Evolutionary conservation across 2,329 filamentous ascomycete genomes (phyloP), one percentile per base, ranked within the genome.

Genomic region (Arthrobotrys megalospora): DNA sequence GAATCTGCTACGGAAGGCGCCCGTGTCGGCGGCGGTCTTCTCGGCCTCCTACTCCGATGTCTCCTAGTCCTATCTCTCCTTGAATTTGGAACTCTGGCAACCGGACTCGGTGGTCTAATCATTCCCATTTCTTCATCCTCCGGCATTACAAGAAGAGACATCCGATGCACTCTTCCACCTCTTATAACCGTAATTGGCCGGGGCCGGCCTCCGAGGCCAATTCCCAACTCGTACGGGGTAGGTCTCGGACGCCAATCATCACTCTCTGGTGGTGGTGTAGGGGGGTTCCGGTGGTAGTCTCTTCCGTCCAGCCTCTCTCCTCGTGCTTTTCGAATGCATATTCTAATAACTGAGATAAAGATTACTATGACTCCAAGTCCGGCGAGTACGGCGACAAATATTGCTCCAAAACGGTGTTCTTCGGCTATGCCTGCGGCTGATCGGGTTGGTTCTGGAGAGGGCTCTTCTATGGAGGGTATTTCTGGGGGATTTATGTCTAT

Each of bases 41-140:
- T 21, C 19, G 16, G 45, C 7, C 45, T 3, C 11, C 45, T 21
- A 24, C 6, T 3, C 14, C 16, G 12, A 19, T 43, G 7, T 19
- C 16, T 43, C 19, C 36, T 28, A 24, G 1, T 24, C 10, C 16
- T 43, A 24, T 21, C 14, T 28, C 34, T 43, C 8, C 55, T 41
- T 11, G 16, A n/a, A 19, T 10, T n/a, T 11, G 55, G 34, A 43
- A 24, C 11, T 28, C 55, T 60, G 21, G 55, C 34, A 4, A 43
- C 36, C 7, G 55, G 55, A n/a, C 19, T 60, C 19, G 55, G 55
- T 19, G 6, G 8, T 11, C 36, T 43, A 12, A 43, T 10, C 3
- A 43, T 43, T 12, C 19, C 55, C 55, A 60, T 41, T 11, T 43
- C 55, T 36, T 24, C 36, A n/a, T 43, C 55, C 16, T 43, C 36